These are phyloP conservation scores for Fusarium torulosum DNA, from an alignment of 2,329 filamentous ascomycete species.

Conservation along the genomic window DNA sequence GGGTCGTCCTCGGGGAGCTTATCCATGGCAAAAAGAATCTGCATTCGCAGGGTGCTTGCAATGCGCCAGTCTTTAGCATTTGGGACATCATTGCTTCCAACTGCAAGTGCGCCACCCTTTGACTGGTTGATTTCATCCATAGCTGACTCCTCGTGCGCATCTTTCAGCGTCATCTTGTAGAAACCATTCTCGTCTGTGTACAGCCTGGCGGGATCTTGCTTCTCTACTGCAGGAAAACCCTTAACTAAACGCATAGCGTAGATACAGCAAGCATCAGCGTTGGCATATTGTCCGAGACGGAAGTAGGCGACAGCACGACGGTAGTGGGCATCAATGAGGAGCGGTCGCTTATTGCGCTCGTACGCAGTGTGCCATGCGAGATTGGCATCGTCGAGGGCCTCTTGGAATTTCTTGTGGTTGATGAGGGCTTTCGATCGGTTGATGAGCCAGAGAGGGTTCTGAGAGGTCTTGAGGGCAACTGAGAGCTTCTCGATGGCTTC, in stretches of 20 bases:
- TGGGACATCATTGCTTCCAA: conserved; percentile 9
- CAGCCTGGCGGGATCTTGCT: conserved; percentile 49
- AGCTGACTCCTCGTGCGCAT: conserved; percentile 48
- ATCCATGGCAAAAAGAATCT: conserved; percentile 61
- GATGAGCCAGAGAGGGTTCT: conserved; percentile 82
- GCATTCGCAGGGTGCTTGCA: conserved; percentile 61
- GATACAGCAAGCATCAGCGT: conserved; percentile 78
- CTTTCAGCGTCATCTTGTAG: conserved; percentile 58
- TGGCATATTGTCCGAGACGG: conserved; percentile 76
- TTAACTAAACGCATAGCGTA: conserved; percentile 63
- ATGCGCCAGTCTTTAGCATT: conserved; percentile 53
- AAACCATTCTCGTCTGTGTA: conserved; percentile 60
- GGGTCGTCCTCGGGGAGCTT: conserved; percentile 59
- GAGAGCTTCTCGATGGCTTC: conserved; percentile 77
- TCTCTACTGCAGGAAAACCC: conserved; percentile 50
- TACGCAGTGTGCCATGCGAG: conserved; percentile 71
- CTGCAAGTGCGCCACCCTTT: conserved; percentile 2
- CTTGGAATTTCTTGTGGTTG: conserved; percentile 69
- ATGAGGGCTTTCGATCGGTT: conserved; percentile 84
- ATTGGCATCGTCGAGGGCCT: conserved; percentile 78
- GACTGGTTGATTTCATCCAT: conserved; percentile 51
- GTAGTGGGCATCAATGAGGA: conserved; percentile 85
- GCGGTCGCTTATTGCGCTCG: conserved; percentile 78
- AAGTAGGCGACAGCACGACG: conserved; percentile 81
- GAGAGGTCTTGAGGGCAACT: conserved; percentile 72